These are phyloP conservation scores for Diospyros kaki DNA, from an alignment of 148 eudicot species.

Conservation along the genomic window DNA sequence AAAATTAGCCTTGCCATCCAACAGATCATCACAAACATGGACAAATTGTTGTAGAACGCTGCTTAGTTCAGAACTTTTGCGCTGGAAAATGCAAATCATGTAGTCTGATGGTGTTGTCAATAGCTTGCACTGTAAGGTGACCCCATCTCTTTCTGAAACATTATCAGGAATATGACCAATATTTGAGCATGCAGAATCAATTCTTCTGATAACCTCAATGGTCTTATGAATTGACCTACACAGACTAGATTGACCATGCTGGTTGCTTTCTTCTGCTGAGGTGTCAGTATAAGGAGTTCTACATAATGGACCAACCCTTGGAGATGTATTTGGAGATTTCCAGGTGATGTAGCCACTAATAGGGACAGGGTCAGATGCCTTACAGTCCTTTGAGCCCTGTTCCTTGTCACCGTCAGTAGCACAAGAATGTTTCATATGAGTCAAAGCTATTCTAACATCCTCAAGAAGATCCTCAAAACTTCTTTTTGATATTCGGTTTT, in stretches of 20 bases:
- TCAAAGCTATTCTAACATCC: conserved; percentile 46
- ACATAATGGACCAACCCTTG: conserved; percentile 15
- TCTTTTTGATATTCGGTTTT: conserved; percentile 53
- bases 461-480: conserved; percentile 56
- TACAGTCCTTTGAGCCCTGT: conserved; percentile 16
- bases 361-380: conserved; percentile 18
- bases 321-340: conserved; percentile 42
- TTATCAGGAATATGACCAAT: not conserved
- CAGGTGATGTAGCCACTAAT: conserved; percentile 61
- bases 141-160: not conserved
- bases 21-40: conserved; percentile 15
- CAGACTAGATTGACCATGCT: conserved; percentile 1
- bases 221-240: conserved; percentile 20
- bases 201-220: conserved; percentile 19
- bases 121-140: not conserved
- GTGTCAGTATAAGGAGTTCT: conserved; percentile 3
- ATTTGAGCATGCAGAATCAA: conserved; percentile 4
- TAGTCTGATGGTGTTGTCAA: conserved; percentile 4
- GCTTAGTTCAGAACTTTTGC: conserved; percentile 24
- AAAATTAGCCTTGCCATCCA: conserved; percentile 17
- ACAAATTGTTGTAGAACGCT: conserved; percentile 19
- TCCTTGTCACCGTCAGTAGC: conserved; percentile 1
- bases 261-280: conserved; percentile 11
- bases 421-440: conserved; percentile 9
- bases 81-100: conserved; percentile 18